Evolutionary conservation across 2,329 filamentous ascomycete genomes (phyloP), one percentile per base, ranked within the genome.

Genomic region (Plectosphaerella cucumerina): DNA sequence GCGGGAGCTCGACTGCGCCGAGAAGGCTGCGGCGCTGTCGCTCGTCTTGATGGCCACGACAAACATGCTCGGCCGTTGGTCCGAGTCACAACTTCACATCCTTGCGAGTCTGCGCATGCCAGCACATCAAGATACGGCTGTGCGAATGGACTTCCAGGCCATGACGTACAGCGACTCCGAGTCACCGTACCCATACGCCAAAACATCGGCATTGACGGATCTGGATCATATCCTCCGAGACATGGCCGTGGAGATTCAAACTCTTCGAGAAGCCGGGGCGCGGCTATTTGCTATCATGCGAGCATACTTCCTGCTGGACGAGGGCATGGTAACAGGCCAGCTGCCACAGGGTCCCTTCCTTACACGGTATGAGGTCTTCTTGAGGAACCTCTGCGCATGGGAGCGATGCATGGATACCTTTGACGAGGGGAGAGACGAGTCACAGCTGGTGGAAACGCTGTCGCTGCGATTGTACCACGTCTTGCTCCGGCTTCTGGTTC

Each of bases 151-250:
- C 41, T 21, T 70, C 5, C 62, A 66, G 37, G 63, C 62, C 54
- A 63, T 69, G 61, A 61, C 65, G 0, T 67, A 69, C 41, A 60
- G 58, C 2, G 67, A 70, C 26, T 59, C 58, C 0, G 58, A 53
- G 5, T 62, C 63, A 3, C 66, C 66, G 1, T 68, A 67, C 50
- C 58, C 59, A 11, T 64, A 59, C 42, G 50, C 48, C 15, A 48
- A 56, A 1, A 42, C 35, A 18, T n/a, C 35, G 3, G 35, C 35
- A 6, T 6, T 37, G 14, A 18, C 17, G 17, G 35, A 37, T 9
- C 35, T 37, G 35, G 35, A 37, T 17, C 15, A 6, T 6, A 15
- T 37, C 14, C 14, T 37, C 3, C 35, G 6, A 14, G 15, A n/a
- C 35, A 18, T 6, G 5, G 35, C 35, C 35, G 9, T 8, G 35